phyloP scores from a whole-genome alignment of 352 stramenopile species.

The Phytopythium montanum region DNA sequence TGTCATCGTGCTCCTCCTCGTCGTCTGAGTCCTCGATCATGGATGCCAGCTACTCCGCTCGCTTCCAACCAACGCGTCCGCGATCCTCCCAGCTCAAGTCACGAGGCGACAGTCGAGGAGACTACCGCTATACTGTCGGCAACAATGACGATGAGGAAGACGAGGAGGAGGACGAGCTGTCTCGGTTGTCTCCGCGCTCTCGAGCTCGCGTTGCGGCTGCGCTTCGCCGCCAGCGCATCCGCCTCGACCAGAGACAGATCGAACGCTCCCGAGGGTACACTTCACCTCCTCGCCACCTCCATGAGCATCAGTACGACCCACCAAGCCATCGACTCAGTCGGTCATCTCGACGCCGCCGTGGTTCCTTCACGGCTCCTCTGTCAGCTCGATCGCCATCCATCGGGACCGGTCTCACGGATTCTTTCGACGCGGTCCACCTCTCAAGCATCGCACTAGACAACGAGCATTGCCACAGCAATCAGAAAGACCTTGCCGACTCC shows the following conservation, averaged over 20 bases:
- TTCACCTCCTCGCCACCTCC: neutral
- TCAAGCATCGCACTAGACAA: neutral
- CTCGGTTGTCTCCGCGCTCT: neutral
- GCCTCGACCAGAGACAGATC: neutral
- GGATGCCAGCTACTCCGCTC: neutral
- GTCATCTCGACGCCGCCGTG: neutral
- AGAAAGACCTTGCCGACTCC: neutral
- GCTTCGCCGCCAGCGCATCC: neutral
- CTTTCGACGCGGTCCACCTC: neutral
- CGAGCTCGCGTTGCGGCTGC: neutral
- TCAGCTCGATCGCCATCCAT: neutral
- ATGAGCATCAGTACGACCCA: neutral
- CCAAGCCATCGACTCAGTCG: neutral
- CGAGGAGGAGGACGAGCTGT: neutral
- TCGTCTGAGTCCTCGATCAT: neutral
- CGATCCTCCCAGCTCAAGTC: neutral
- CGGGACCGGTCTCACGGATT: neutral
- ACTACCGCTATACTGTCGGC: neutral
- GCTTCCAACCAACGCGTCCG: neutral
- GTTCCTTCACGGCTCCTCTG: neutral
- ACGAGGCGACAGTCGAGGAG: neutral
- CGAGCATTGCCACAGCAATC: neutral
- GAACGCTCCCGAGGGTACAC: neutral
- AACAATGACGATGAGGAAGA: neutral
- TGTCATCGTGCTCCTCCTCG: neutral